A percentile compares a stretch with the other conserved stretches of the same genome.
phyloP scores from a whole-genome alignment of 208 protist genomes.

The Naegleria gruberi region DNA sequence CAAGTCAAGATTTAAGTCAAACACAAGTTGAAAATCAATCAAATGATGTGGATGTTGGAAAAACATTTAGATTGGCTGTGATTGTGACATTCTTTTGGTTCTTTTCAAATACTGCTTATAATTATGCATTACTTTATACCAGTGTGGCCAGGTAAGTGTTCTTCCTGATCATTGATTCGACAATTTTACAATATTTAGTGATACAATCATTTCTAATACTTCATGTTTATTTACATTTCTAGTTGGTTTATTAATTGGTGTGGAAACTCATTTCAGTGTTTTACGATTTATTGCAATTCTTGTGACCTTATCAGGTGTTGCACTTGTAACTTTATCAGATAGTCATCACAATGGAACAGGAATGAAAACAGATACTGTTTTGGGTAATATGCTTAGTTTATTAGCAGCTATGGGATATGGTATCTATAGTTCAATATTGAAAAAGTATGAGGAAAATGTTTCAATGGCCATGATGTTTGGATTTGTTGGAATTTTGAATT shows the following conservation, averaged over 20 bases:
- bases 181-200: neutral
- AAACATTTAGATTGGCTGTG: neutral
- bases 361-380: neutral
- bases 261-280: slow-evolving; percentile 5
- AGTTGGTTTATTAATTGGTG: neutral
- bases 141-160: neutral
- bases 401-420: neutral
- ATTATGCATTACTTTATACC: neutral
- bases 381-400: slow-evolving; percentile 16
- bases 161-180: neutral
- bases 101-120: neutral
- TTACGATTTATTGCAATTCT: slow-evolving; percentile 6
- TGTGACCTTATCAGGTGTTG: neutral
- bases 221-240: slow-evolving; percentile 16
- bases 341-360: neutral
- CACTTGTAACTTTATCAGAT: neutral
- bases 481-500: slow-evolving; percentile 15
- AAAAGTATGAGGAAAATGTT: neutral
- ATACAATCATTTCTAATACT: slow-evolving; percentile 4
- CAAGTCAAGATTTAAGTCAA: neutral
- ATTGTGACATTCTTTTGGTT: slow-evolving; percentile 1
- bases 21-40: neutral
- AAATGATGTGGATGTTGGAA: neutral
- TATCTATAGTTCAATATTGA: neutral
- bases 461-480: slow-evolving; percentile 12